A percentile compares a stretch with the other conserved stretches of the same genome.
These are phyloP conservation scores for Epichloe scottii DNA, from an alignment of 2,329 filamentous ascomycete species.

Conservation along the genomic window DNA sequence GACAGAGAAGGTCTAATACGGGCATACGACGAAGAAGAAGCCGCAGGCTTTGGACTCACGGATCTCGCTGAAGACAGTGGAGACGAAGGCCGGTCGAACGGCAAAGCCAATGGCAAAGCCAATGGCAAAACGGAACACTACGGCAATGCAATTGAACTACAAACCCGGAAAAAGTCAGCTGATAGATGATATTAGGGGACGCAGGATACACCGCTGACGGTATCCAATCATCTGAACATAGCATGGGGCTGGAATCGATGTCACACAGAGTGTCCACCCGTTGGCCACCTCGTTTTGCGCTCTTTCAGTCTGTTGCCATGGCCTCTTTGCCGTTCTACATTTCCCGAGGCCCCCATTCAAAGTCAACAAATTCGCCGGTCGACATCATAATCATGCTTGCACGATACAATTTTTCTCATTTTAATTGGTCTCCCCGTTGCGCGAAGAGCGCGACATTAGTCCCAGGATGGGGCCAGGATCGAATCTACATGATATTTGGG, in stretches of 20 bases:
- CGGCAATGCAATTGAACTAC: constrained; percentile 35
- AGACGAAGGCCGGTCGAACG: constrained; percentile 37
- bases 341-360: constrained; percentile 3
- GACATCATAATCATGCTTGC: constrained; percentile 4
- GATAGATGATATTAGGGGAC: constrained; percentile 19
- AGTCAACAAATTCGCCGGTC: constrained; percentile 6
- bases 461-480: neutral
- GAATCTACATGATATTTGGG: constrained; percentile 6
- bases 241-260: neutral
- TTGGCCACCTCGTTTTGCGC: neutral
- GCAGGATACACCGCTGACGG: constrained; percentile 7
- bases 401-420: constrained; percentile 2
- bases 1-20: constrained; percentile 78
- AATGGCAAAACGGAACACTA: constrained; percentile 31
- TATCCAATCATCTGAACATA: neutral
- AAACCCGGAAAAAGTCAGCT: constrained; percentile 33
- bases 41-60: constrained; percentile 58
- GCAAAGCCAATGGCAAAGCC: constrained; percentile 24
- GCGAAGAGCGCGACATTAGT: too few species aligned
- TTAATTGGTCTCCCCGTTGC: neutral
- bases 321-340: constrained; percentile 5
- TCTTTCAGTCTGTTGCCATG: neutral
- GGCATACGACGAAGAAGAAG: constrained; percentile 76
- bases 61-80: constrained; percentile 71
- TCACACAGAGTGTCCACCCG: neutral